Evolutionary conservation across 208 protist genomes (phyloP).

Genomic region (Trypanosomatidae sp.): DNA sequence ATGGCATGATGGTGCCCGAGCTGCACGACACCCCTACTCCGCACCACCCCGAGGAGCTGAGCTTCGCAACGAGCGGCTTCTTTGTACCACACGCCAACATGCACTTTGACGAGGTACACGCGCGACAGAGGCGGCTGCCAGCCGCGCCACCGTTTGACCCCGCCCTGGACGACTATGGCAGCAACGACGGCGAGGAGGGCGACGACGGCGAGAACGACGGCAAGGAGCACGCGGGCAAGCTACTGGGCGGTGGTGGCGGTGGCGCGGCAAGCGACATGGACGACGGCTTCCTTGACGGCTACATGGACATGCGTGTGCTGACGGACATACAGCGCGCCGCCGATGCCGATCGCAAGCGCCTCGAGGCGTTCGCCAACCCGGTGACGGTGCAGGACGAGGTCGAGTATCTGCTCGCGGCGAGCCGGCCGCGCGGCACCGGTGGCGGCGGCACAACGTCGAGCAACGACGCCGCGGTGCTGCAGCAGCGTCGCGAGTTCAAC

Average conservation of each 20-base stretch:
- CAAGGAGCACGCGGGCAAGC: too few species aligned
- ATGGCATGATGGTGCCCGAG: constrained; percentile 81
- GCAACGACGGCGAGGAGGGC: constrained; percentile 80
- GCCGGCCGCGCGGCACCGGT: too few species aligned
- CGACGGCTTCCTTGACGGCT: too few species aligned
- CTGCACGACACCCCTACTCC: constrained; percentile 46
- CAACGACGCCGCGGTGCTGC: constrained; percentile 68
- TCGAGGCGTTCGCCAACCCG: constrained; percentile 84
- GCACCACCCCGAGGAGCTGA: constrained; percentile 51
- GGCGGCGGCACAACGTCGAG: too few species aligned
- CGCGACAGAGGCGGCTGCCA: constrained; percentile 62
- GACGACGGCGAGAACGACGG: too few species aligned
- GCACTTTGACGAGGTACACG: constrained; percentile 63
- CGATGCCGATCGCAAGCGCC: constrained; percentile 67
- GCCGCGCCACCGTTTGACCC: constrained; percentile 57
- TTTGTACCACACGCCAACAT: too few species aligned
- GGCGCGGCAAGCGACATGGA: too few species aligned
- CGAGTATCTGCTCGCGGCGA: constrained; percentile 64
- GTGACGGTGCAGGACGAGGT: constrained; percentile 79
- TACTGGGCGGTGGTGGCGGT: too few species aligned
- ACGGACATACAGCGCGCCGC: constrained; percentile 71
- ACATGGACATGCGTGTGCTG: constrained; percentile 65
- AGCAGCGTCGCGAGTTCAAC: constrained; percentile 81
- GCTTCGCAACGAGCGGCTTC: constrained; percentile 58
- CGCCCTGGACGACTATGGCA: constrained; percentile 64